Base-by-base conservation (phyloP, 768 basidiomycete genomes). In the Solioccasus polychromus region DNA sequence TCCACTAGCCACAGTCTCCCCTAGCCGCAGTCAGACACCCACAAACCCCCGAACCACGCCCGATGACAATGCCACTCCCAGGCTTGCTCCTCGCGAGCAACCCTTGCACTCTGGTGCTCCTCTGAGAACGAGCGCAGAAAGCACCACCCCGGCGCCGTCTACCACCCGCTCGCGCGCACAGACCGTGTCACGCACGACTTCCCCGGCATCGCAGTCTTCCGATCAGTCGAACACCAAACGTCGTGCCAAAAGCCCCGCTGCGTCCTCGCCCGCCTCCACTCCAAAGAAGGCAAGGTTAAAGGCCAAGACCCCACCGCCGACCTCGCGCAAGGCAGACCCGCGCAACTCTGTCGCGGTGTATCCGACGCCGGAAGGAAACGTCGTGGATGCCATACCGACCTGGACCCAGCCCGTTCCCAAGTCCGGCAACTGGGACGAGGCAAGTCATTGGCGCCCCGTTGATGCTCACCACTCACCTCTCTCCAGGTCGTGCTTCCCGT, bases 361-460 rank as follows among this genome's bases (percentile, higher is more conserved):
- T 66, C 86, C 88, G 7, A 71, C 74, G 1, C 77, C 82, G 0
- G 75, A 67, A 38, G 74, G 71, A n/a, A 72, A 73, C 48, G 71
- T 78, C 38, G 75, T 76, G 40, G 72, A 91, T 62, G 89, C 89
- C 19, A 89, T 92, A 60, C 89, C 90, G 6, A 75, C 78, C 3
- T 88, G 86, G 88, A 88, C 85, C 15, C 83, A 89, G 58, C 86
- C 87, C 20, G 70, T 83, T 22, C 77, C 74, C 20, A 69, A 68
- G 47, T 71, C 77, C 19, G 85, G 86, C 1, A 90, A 88, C 57
- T 92, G 90, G 89, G 89, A 92, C 58, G 89, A 92, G 60, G 88
- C 80, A 57, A 59, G 77, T 70, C 38, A 12, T 31, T 31, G 2
- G 14, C 28, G 20, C 25, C 3, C 24, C 38, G 44, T 55, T 36